Percentiles rank a stretch among this genome's conserved stretches.
These are phyloP conservation scores for Hypomontagnella monticulosa DNA, from an alignment of 495 filamentous ascomycete genomes.

Conservation along the genomic window DNA sequence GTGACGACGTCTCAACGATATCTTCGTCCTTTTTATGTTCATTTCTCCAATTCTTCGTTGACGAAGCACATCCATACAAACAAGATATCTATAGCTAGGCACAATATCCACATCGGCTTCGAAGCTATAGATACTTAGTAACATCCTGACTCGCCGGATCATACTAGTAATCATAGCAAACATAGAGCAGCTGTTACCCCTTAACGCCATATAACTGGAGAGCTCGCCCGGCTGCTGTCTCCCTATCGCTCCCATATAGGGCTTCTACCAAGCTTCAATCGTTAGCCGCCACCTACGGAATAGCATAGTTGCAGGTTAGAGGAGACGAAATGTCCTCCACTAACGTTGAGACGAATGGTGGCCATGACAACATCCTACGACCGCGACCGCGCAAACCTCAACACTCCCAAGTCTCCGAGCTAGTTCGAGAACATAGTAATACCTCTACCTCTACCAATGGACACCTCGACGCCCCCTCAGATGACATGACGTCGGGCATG, in stretches of 20 bases:
- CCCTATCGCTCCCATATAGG: too few species aligned
- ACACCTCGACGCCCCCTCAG: constrained; percentile 42
- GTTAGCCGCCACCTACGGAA: background rate
- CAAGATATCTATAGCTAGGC: too few species aligned
- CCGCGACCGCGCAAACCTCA: constrained; percentile 57
- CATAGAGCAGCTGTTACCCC: constrained; percentile 3
- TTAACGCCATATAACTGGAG: constrained; percentile 21
- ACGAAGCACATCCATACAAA: constrained; percentile 2
- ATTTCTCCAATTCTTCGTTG: constrained; percentile 19
- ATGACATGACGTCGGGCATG: constrained; percentile 46
- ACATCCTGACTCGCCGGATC: constrained; percentile 19
- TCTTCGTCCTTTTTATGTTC: constrained; percentile 3
- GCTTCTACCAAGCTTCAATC: background rate
- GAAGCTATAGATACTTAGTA: too few species aligned
- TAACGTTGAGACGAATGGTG: constrained; percentile 32
- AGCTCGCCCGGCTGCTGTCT: constrained; percentile 23
- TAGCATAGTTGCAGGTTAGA: background rate
- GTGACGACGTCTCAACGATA: constrained; percentile 1
- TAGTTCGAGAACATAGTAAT: constrained; percentile 44
- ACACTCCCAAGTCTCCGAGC: constrained; percentile 51
- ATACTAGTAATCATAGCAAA: constrained; percentile 1
- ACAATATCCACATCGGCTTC: background rate
- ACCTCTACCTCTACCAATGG: constrained; percentile 45
- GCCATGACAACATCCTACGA: constrained; percentile 51
- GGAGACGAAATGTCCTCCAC: constrained; percentile 39